Evolutionary conservation across 805 yeast species (phyloP), one percentile per base, ranked within the genome.

Genomic region (Sugiyamaella mastotermitis): DNA sequence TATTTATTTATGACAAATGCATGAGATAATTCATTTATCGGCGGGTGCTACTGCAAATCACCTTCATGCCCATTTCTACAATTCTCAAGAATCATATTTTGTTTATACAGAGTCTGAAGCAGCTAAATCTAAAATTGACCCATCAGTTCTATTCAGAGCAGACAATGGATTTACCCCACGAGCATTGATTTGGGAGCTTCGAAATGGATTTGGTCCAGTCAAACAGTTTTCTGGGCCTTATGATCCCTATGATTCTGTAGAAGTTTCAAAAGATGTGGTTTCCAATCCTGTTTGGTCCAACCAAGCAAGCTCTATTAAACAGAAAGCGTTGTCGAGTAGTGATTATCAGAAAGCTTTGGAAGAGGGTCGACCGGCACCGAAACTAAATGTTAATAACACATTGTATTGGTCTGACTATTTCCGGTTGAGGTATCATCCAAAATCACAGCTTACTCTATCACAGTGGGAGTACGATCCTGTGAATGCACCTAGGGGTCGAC

Each of bases 331-430:
- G 8, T 7, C 30, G 15, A 76, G 73, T 55, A 77, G 76, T 45
- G 69, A 67, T 15, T 87, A 80, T 54, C 95, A 84, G 55, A 46
- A 45, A 25, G 73, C 78, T 1, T 58, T 87, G 23, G 94, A 84
- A 57, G 33, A 55, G 1, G 41, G 43, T 10, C 16, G 25, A 11
- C 22, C 5, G n/a, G 16, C 33, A 5, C 65, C 67, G 1, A 43
- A 47, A 18, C 58, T 83, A 28, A 57, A 51, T 4, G 44, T 46
- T 0, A 53, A 56, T 1, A 70, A 69, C 30, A 72, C 84, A 0
- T 57, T 56, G 20, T 83, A 75, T 49, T 90, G 97, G 97, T 71
- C 92, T 0, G 95, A 85, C 52, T 84, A 80, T 53, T 69, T 79
- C 28, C 72, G 77, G 47, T 70, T 87, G 36, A 70, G 83, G 3